Percentiles rank a stretch among this genome's conserved stretches.
Evolutionary conservation across 441 rosid species (phyloP).

Genomic region (Lagerstroemia fauriei): DNA sequence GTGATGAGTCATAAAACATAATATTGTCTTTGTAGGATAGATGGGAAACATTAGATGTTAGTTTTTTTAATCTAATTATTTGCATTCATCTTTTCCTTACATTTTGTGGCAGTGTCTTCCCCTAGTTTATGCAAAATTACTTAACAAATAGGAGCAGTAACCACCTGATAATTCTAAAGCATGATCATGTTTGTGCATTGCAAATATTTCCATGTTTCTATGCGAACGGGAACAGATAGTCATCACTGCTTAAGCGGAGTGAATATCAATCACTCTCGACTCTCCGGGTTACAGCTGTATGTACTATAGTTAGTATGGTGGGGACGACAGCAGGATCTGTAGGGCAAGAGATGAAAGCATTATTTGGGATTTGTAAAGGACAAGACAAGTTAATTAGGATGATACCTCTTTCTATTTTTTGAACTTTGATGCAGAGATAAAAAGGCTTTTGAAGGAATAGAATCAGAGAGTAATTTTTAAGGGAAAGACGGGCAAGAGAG

Average conservation of each 20-base stretch:
- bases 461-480: too few relatives aligned
- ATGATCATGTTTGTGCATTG: not conserved
- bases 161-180: not conserved
- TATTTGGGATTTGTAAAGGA: too few relatives aligned
- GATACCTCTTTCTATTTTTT: too few relatives aligned
- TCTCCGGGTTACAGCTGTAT: not conserved
- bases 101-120: not conserved
- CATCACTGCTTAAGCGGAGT: not conserved
- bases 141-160: not conserved
- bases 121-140: not conserved
- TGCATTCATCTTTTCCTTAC: not conserved
- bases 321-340: too few relatives aligned
- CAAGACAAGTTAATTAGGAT: too few relatives aligned
- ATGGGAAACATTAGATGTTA: not conserved
- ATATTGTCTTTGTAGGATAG: not conserved
- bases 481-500: too few relatives aligned
- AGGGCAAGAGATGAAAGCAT: too few relatives aligned
- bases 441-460: too few relatives aligned
- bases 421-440: too few relatives aligned
- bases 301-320: not conserved
- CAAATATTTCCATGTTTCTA: not conserved
- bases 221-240: not conserved
- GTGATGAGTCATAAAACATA: not conserved
- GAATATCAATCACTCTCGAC: not conserved
- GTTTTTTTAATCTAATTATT: not conserved